Base-by-base conservation (phyloP, 331 rosid species). In the Rhamnella rubrinervis region DNA sequence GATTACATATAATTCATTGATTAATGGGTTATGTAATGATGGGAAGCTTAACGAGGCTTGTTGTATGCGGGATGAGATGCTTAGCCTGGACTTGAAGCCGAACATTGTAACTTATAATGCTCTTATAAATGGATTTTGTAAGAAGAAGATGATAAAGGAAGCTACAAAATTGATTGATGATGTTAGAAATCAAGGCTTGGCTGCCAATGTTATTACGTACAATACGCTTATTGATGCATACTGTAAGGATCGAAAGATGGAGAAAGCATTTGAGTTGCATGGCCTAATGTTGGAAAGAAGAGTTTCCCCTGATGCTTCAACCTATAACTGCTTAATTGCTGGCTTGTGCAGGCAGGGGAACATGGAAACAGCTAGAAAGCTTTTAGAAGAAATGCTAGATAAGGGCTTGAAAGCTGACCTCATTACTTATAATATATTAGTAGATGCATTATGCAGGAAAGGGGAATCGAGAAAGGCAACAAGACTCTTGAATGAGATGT, bases 181-280 rank as follows among this genome's bases (percentile, higher is more conserved):
- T 46, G 57, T 81, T 39, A 63, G 37, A 26, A 69, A 7, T 44
- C 74, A 72, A 40, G 80, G 82, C 49, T 39, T 84, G 41, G 64
- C 35, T 37, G 82, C 78, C 2, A 72, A 47, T 73, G 74, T 73
- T 68, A 72, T 71, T 23, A 65, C 80, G 2, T 81, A 60, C 63
- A 84, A 81, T 63, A 75, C 75, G 9, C 68, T 81, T 10, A 74
- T 84, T 41, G 82, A 75, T 75, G 79, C 77, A 39, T 78, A 65
- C 63, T 71, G 77, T 25, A 77, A 80, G 75, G 57, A 59, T 68
- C 83, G 75, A 28, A 63, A 39, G 77, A 71, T 81, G 77, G 66
- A 65, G 40, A 71, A 71, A 55, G 88, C 77, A 31, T 59, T 63
- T 57, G 47, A 5, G 53, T 35, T 77, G 70, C 61, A 15, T 4